Conservation (phyloP, 441 rosid species). For the Melastoma candidum region DNA sequence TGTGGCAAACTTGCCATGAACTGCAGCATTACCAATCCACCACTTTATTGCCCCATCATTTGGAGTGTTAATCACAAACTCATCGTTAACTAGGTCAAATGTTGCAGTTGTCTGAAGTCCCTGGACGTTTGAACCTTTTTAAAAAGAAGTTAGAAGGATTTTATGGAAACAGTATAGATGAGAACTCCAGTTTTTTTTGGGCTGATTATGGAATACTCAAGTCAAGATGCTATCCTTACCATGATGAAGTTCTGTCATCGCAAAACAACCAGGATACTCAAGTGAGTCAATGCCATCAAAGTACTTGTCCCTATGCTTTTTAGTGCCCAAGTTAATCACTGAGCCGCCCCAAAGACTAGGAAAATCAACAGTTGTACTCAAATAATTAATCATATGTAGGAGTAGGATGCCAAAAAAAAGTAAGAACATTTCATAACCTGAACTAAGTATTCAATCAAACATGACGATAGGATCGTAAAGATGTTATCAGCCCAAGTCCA, state of each 20-base stretch:
- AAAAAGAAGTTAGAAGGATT: constrained; percentile 14
- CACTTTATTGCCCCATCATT: constrained; percentile 95
- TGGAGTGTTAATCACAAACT: constrained; percentile 76
- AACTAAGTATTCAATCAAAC: too few relatives aligned
- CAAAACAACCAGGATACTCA: constrained; percentile 93
- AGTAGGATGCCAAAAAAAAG: background rate
- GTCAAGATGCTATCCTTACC: constrained; percentile 32
- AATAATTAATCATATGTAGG: background rate
- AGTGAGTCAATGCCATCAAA: constrained; percentile 73
- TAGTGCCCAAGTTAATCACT: constrained; percentile 84
- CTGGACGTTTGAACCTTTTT: constrained; percentile 83
- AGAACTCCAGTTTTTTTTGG: background rate
- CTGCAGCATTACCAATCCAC: constrained; percentile 99
- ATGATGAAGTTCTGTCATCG: constrained; percentile 98
- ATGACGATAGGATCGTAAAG: too few relatives aligned
- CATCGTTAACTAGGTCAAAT: constrained; percentile 74
- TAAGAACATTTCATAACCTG: background rate
- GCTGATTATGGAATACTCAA: background rate
- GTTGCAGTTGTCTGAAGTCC: constrained; percentile 86
- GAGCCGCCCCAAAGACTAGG: constrained; percentile 99
- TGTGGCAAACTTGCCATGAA: constrained; percentile 93
- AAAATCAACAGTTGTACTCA: constrained; percentile 8
- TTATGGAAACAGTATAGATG: constrained; percentile 7
- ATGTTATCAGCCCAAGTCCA: too few relatives aligned
- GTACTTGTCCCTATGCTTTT: constrained; percentile 84